Evolutionary conservation across 2,329 filamentous ascomycete genomes (phyloP).

Genomic region (Monosporascus sp.): DNA sequence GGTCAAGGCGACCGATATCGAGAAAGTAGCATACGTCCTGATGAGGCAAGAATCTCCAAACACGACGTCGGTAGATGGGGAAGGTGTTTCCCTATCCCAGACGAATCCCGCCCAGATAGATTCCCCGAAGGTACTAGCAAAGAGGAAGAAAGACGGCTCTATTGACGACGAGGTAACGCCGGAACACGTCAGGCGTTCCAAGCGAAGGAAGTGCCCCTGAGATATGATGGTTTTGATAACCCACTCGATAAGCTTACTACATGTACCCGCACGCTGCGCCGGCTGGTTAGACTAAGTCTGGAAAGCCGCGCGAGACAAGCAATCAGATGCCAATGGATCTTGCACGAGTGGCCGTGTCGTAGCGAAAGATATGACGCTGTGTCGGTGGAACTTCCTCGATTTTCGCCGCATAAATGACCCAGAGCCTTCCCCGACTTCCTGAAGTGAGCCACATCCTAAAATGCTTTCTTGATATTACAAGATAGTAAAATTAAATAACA

Average conservation of each 20-base stretch:
- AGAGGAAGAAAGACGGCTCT: conserved; percentile 16
- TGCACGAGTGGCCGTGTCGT: too few relatives aligned
- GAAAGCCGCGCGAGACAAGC: conserved; percentile 6
- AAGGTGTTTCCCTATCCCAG: conserved; percentile 3
- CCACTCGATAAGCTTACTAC: not conserved
- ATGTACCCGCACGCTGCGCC: conserved; percentile 3
- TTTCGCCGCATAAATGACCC: too few relatives aligned
- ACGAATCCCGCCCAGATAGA: conserved; percentile 6
- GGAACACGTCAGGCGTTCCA: conserved; percentile 18
- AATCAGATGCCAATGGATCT: not conserved
- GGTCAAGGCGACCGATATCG: conserved; percentile 56
- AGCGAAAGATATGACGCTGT: too few relatives aligned
- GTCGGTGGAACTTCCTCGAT: too few relatives aligned
- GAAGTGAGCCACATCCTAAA: too few relatives aligned
- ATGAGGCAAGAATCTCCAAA: conserved; percentile 36
- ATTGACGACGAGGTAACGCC: conserved; percentile 11
- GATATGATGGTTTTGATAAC: conserved; percentile 1
- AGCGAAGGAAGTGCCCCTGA: conserved; percentile 19
- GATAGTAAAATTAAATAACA: too few relatives aligned
- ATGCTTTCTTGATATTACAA: too few relatives aligned
- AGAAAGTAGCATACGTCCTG: conserved; percentile 66
- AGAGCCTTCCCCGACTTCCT: too few relatives aligned
- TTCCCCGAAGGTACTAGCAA: conserved; percentile 5
- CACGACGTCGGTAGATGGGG: conserved; percentile 1
- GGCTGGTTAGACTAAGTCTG: conserved; percentile 13